Percentiles rank a stretch among this genome's conserved stretches.
These are phyloP conservation scores for Spergularia bocconei DNA, from an alignment of 148 eudicot genomes.

Conservation along the genomic window DNA sequence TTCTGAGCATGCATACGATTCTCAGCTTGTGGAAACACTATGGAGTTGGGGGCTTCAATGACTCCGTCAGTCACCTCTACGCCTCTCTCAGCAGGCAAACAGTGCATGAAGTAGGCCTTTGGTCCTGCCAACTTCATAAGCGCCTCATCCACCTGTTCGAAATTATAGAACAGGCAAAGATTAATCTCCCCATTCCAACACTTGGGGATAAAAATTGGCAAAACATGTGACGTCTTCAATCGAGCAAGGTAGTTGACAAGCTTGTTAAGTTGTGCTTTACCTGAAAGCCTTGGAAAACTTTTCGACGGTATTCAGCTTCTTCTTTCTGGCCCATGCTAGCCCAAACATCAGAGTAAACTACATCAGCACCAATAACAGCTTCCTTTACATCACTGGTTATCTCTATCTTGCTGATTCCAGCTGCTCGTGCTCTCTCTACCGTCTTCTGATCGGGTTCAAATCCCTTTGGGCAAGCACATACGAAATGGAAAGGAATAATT, in stretches of 20 bases:
- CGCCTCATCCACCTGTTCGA: constrained; percentile 75
- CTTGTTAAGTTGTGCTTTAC: constrained; percentile 29
- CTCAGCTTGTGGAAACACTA: constrained; percentile 95
- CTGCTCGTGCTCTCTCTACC: constrained; percentile 59
- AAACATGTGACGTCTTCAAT: neutral
- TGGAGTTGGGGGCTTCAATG: constrained; percentile 87
- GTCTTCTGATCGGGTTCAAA: constrained; percentile 86
- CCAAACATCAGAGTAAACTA: constrained; percentile 98
- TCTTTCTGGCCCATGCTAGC: constrained; percentile 99
- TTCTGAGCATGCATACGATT: constrained; percentile 98
- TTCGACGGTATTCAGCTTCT: constrained; percentile 83
- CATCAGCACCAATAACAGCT: constrained; percentile 95
- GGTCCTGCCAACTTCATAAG: constrained; percentile 94
- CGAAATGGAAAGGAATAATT: constrained; percentile 86
- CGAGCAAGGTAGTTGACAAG: neutral
- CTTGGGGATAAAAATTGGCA: too few relatives aligned
- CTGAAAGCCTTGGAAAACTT: constrained; percentile 90
- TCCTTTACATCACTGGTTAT: constrained; percentile 83
- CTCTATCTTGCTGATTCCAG: constrained; percentile 89
- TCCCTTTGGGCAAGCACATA: constrained; percentile 94
- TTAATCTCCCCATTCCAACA: too few relatives aligned
- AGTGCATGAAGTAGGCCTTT: constrained; percentile 91
- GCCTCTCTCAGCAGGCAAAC: constrained; percentile 97
- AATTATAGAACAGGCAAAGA: neutral
- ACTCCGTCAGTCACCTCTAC: constrained; percentile 91